Conservation (phyloP, 2,329 filamentous ascomycete species). For the Colletotrichum gigasporum region DNA sequence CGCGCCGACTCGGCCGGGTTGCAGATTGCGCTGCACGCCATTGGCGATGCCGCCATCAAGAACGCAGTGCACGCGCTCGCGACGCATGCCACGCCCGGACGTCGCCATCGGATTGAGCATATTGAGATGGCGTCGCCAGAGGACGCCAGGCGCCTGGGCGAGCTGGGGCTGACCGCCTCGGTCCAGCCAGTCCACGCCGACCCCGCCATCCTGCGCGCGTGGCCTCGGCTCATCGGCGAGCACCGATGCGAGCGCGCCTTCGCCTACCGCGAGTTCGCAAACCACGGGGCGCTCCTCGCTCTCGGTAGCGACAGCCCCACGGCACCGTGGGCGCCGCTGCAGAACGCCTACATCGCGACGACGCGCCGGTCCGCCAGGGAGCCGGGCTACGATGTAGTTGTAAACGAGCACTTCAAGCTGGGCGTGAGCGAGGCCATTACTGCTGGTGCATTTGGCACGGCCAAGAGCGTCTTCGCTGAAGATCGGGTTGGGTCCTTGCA, state of each 20-base stretch:
- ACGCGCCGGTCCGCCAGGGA: slow-evolving; percentile 59
- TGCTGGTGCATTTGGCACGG: slow-evolving; percentile 57
- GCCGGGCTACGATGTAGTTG: slow-evolving; percentile 45
- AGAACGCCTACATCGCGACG: slow-evolving; percentile 61
- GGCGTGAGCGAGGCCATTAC: slow-evolving; percentile 56
- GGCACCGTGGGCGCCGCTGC: slow-evolving; percentile 57
- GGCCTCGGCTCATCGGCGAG: slow-evolving; percentile 60
- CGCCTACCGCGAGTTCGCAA: slow-evolving; percentile 64
- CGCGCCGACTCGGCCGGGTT: slow-evolving; percentile 57
- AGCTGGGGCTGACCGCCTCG: slow-evolving; percentile 60
- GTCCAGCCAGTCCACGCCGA: slow-evolving; percentile 60
- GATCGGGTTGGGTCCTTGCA: slow-evolving; percentile 56
- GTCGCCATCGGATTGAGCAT: slow-evolving; percentile 66
- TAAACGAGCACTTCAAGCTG: slow-evolving; percentile 58
- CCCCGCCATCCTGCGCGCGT: slow-evolving; percentile 64
- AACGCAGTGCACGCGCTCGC: slow-evolving; percentile 60
- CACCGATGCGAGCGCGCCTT: slow-evolving; percentile 62
- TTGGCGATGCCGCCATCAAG: slow-evolving; percentile 62
- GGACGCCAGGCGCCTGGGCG: slow-evolving; percentile 60
- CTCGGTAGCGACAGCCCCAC: slow-evolving; percentile 63
- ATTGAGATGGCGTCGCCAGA: slow-evolving; percentile 60
- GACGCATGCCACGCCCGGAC: slow-evolving; percentile 44
- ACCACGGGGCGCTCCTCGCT: slow-evolving; percentile 57
- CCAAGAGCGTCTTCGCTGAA: slow-evolving; percentile 61
- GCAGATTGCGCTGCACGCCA: slow-evolving; percentile 67